These are phyloP conservation scores for Brassica hybrid DNA, from an alignment of 441 rosid species.

Conservation along the genomic window DNA sequence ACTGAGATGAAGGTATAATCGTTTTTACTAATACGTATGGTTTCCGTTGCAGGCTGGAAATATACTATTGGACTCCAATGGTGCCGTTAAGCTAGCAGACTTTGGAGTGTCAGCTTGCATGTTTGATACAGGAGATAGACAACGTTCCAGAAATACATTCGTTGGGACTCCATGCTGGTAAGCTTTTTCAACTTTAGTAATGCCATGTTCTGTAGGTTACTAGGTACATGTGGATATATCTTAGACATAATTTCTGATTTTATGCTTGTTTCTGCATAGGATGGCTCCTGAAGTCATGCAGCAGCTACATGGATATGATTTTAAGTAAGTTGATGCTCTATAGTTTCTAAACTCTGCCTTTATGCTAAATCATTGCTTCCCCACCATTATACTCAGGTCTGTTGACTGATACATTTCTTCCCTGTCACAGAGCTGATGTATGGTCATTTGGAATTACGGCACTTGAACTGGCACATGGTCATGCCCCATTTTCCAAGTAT, in stretches of 20 bases:
- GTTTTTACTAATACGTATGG: slow-evolving; percentile 19
- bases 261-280: slow-evolving; percentile 54
- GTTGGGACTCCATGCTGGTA: slow-evolving; percentile 99
- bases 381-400: slow-evolving; percentile 17
- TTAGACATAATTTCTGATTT: slow-evolving; percentile 26
- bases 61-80: slow-evolving; percentile 77
- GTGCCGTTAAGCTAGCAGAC: slow-evolving; percentile 91
- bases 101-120: slow-evolving; percentile 98
- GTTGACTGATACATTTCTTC: slow-evolving; percentile 39
- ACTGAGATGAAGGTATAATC: slow-evolving; percentile 18
- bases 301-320: slow-evolving; percentile 97
- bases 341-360: slow-evolving; percentile 1
- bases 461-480: slow-evolving; percentile 97
- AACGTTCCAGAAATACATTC: slow-evolving; percentile 93
- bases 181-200: slow-evolving; percentile 23
- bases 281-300: slow-evolving; percentile 99
- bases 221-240: slow-evolving; percentile 14
- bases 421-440: slow-evolving; percentile 84
- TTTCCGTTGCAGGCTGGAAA: slow-evolving; percentile 84
- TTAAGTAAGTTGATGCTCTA: slow-evolving; percentile 70
- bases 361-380: no score
- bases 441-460: slow-evolving; percentile 99
- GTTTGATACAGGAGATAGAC: slow-evolving; percentile 98
- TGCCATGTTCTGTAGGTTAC: slow-evolving; percentile 22
- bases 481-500: slow-evolving; percentile 97